phyloP scores from a whole-genome alignment of 2,329 filamentous ascomycete genomes.

The Botrytis sinoallii region DNA sequence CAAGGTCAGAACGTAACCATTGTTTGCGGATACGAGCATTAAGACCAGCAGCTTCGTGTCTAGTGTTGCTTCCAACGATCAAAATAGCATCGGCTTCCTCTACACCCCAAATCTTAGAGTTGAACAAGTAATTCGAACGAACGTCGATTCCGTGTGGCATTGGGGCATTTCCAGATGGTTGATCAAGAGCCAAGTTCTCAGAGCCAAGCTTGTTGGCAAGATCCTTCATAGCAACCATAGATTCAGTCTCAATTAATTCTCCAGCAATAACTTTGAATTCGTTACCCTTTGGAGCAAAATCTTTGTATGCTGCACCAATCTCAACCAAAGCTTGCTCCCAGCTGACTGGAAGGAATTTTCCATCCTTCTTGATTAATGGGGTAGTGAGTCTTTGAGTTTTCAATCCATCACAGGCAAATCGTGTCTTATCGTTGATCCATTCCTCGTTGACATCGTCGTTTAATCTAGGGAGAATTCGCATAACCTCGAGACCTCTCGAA shows the following conservation, averaged over 20 bases:
- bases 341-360: conserved; percentile 86
- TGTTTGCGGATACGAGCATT: conserved; percentile 98
- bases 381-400: conserved; percentile 95
- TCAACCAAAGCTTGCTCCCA: conserved; percentile 96
- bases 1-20: conserved; percentile 91
- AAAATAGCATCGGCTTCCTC: conserved; percentile 92
- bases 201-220: conserved; percentile 94
- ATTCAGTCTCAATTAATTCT: conserved; percentile 86
- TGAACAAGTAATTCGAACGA: conserved; percentile 93
- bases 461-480: conserved; percentile 86
- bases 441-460: conserved; percentile 99
- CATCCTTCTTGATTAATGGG: conserved; percentile 81
- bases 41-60: conserved; percentile 90
- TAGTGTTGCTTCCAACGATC: conserved; percentile 89
- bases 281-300: conserved; percentile 78
- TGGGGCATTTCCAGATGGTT: conserved; percentile 76
- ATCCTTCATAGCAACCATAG: conserved; percentile 94
- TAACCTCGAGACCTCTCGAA: conserved; percentile 89
- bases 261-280: conserved; percentile 96
- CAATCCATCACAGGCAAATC: conserved; percentile 93
- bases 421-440: conserved; percentile 98
- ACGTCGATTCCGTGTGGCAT: conserved; percentile 91
- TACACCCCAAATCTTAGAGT: conserved; percentile 89
- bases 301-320: conserved; percentile 76
- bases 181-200: conserved; percentile 91